A percentile compares a stretch with the other conserved stretches of the same genome.
Evolutionary conservation across 257 asterid genomes (phyloP).

Genomic region (Ehretia macrophylla): DNA sequence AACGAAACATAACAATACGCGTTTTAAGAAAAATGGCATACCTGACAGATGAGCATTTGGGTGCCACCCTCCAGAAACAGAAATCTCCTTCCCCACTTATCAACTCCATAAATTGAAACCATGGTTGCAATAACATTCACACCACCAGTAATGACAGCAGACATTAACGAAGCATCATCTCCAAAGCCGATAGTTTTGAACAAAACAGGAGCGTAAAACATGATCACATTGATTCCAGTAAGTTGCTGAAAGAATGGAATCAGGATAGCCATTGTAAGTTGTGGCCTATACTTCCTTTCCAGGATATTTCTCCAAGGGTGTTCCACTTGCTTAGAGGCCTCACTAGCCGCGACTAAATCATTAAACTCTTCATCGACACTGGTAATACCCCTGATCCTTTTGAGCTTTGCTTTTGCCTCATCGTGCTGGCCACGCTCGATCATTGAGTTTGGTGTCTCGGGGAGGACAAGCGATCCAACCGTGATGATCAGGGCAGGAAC

Average conservation of each 20-base stretch:
- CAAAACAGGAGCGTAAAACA: slow-evolving; percentile 79
- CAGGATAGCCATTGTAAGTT: slow-evolving; percentile 62
- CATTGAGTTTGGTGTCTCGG: slow-evolving; percentile 81
- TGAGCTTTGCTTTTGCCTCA: slow-evolving; percentile 41
- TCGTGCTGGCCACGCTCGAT: slow-evolving; percentile 63
- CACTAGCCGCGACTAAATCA: slow-evolving; percentile 67
- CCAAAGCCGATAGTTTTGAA: slow-evolving; percentile 70
- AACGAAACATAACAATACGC: not conserved
- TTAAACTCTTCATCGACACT: slow-evolving; percentile 67
- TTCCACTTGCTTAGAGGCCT: slow-evolving; percentile 48
- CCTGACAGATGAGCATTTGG: slow-evolving; percentile 73
- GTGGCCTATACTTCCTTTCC: slow-evolving; percentile 63
- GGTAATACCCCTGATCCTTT: slow-evolving; percentile 47
- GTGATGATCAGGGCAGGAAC: slow-evolving; percentile 74
- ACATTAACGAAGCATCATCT: slow-evolving; percentile 47
- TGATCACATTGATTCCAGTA: slow-evolving; percentile 76
- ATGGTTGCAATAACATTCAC: slow-evolving; percentile 53
- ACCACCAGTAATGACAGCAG: slow-evolving; percentile 58
- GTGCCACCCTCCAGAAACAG: slow-evolving; percentile 66
- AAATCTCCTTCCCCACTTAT: slow-evolving; percentile 69
- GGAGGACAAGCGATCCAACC: slow-evolving; percentile 66
- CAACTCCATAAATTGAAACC: slow-evolving; percentile 64
- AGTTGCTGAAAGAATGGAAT: slow-evolving; percentile 82
- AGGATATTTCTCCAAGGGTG: slow-evolving; percentile 74
- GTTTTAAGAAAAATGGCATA: not conserved